Evolutionary conservation across 2,329 filamentous ascomycete genomes (phyloP), one percentile per base, ranked within the genome.

Genomic region (Verticillium longisporum): DNA sequence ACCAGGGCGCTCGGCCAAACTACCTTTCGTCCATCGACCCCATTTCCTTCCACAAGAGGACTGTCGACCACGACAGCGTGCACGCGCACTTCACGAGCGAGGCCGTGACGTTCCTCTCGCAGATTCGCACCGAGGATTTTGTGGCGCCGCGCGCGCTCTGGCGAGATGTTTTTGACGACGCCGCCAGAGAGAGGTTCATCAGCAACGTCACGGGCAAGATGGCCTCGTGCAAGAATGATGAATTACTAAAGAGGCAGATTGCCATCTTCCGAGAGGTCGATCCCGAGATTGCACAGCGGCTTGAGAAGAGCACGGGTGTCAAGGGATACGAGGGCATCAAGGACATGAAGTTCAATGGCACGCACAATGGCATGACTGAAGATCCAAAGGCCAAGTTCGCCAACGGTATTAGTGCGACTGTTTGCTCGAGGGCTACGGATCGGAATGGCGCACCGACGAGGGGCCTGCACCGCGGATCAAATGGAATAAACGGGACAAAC

Each of bases 181-280:
- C 74, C 11, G 84, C 84, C 0, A 78, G 78, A 58, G 78, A 84
- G 67, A 78, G 85, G 0, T 86, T 87, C 72, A 77, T 88, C 70
- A 77, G 74, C 45, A 88, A 87, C 61, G 80, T 87, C 4, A 78
- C 82, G 0, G 83, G 83, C 2, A 86, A 88, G 72, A 88, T 88
- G 83, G 75, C 72, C 33, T 78, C 79, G 2, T 88, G 84, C 70
- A 76, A 74, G 57, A 75, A 85, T 54, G 74, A 85, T 65, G 85
- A 88, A 70, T 81, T 86, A 2, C 75, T 88, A 71, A 87, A 85
- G 78, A 76, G 85, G 15, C 83, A 88, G 72, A 87, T 88, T 62
- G 81, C 78, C 59, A 88, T 88, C 69, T 88, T 88, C 78, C 77
- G 85, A 1, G 84, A 88, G 68, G 85, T 88, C 0, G 81, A 80